Percentiles rank a stretch among this genome's conserved stretches.
Conservation (phyloP, 805 yeast species). For the Ogataea ganodermae region DNA sequence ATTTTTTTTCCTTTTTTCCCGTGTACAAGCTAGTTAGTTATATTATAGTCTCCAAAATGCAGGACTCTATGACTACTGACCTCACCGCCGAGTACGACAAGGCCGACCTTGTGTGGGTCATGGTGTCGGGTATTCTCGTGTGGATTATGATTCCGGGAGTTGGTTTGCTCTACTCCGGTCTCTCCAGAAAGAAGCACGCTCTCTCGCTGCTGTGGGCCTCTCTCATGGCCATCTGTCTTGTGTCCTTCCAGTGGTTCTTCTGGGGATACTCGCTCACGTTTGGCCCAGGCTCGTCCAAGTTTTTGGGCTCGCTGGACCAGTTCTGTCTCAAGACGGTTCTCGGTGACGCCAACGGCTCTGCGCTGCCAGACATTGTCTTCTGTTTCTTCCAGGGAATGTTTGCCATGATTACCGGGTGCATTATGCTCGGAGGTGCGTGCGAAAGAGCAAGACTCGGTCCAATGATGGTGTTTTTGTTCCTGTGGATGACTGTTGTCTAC, state of each 20-base stretch:
- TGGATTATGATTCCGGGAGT: constrained; percentile 98
- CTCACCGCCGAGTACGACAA: constrained; percentile 68
- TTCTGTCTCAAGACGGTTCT: constrained; percentile 80
- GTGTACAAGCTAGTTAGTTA: background rate
- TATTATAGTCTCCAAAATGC: constrained; percentile 12
- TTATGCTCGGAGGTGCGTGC: constrained; percentile 97
- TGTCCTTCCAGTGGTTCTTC: constrained; percentile 95
- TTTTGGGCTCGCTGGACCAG: constrained; percentile 80
- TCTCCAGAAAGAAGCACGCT: constrained; percentile 95
- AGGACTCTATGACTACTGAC: constrained; percentile 66
- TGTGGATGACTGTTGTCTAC: constrained; percentile 95
- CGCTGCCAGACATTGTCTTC: constrained; percentile 89
- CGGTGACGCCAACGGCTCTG: constrained; percentile 70
- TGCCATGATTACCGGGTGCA: constrained; percentile 87
- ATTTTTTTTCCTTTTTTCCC: constrained; percentile 1
- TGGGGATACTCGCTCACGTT: constrained; percentile 96
- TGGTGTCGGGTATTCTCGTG: constrained; percentile 74
- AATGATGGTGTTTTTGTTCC: constrained; percentile 90
- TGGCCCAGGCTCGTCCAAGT: constrained; percentile 50
- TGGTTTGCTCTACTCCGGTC: constrained; percentile 89
- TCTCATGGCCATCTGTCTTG: constrained; percentile 80
- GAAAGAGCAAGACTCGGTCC: constrained; percentile 97
- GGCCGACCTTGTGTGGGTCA: constrained; percentile 87
- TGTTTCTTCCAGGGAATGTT: constrained; percentile 96
- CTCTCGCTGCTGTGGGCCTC: constrained; percentile 92